Conservation (phyloP, 148 eudicot genomes). For the Persicaria tinctoria region DNA sequence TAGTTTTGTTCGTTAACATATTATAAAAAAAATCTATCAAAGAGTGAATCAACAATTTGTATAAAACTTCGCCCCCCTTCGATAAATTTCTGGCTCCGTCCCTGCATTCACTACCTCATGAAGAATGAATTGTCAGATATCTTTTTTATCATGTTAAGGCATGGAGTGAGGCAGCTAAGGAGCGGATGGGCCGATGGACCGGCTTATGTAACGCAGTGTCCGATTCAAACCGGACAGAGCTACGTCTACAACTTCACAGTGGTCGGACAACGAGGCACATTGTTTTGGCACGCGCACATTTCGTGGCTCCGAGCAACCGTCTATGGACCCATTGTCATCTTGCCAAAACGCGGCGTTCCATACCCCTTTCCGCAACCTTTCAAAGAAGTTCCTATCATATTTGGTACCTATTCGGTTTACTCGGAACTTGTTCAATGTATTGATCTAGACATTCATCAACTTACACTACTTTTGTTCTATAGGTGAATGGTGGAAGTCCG, state of each 20-base stretch:
- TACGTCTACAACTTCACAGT: constrained; percentile 50
- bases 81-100: too few relatives aligned
- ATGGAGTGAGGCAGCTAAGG: constrained; percentile 38
- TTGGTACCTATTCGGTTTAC: constrained; percentile 23
- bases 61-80: too few relatives aligned
- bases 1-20: too few relatives aligned
- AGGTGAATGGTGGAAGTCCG: constrained; percentile 60
- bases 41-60: too few relatives aligned
- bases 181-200: constrained; percentile 68
- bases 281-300: constrained; percentile 50
- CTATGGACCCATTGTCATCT: constrained; percentile 43
- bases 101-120: too few relatives aligned
- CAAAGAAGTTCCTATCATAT: constrained; percentile 43
- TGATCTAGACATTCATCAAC: not conserved
- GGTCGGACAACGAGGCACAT: constrained; percentile 43
- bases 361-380: constrained; percentile 45
- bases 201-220: constrained; percentile 49
- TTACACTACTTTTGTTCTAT: not conserved
- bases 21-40: too few relatives aligned
- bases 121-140: too few relatives aligned
- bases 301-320: constrained; percentile 49
- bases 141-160: constrained; percentile 19
- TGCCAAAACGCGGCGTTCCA: constrained; percentile 32
- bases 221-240: constrained; percentile 50
- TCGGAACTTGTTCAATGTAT: not conserved